Base-by-base conservation (phyloP, 441 rosid species). In the Pelargonium cotyledonis region DNA sequence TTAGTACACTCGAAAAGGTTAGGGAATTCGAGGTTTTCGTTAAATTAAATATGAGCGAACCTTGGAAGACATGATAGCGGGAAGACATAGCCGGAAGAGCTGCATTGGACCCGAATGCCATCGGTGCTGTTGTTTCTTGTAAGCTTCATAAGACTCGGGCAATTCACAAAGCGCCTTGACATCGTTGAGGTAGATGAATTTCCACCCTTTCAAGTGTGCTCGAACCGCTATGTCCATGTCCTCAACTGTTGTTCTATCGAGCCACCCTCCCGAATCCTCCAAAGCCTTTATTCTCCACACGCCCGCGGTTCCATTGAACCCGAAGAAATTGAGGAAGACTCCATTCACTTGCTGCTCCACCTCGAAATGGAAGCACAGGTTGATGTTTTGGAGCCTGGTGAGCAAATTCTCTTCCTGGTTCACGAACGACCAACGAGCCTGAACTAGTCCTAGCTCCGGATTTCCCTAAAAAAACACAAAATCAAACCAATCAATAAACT, bases 31-130 rank as follows among this genome's bases (percentile, higher is more conserved):
- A 26, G 31, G 2, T n/a, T 26, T 26, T 26, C 31, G 2, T 26
- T 26, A 26, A 26, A n/a, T n/a, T n/a, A n/a, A n/a, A n/a, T n/a
- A 26, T 2, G 31, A 26, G 15, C 38, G 0, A 31, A 92, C 98
- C 98, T 90, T 90, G 69, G 98, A 84, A 72, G 82, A 78, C 7
- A 90, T 21, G 46, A 92, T 85, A 16, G 88, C 84, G 44, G 95
- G 94, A 64, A 92, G 92, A 61, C 98, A 92, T 62, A 92, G 57
- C 14, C 98, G 87, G 71, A 92, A 90, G 5, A 92, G 87, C 75
- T 92, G 98, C 98, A 92, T 92, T 0, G 98, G 98, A 72, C 98
- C 98, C 0, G 98, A 92, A 68, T 92, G 98, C 98, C 98, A 92
- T 3, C 98, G 87, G 70, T 92, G 90, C 31, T 26, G 31, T 26